These are phyloP conservation scores for Phytophthora megakarya DNA, from an alignment of 352 stramenopile genomes.

Conservation along the genomic window DNA sequence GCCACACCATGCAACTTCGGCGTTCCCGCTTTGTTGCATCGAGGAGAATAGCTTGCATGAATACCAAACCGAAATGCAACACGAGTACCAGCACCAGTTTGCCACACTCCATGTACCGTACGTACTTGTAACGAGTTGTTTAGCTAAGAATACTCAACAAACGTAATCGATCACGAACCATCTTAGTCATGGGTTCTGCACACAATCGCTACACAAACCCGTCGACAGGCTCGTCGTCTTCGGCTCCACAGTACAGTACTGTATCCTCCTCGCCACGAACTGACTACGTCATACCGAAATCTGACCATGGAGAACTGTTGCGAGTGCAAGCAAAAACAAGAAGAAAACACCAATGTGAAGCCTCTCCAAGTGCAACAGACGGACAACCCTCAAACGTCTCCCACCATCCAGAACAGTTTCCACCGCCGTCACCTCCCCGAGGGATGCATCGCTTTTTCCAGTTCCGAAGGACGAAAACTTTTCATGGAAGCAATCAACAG, in stretches of 20 bases:
- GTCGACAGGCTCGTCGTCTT: not conserved
- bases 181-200: constrained; percentile 15
- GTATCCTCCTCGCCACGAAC: constrained; percentile 5
- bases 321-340: not conserved
- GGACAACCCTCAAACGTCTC: constrained; percentile 17
- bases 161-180: constrained; percentile 12
- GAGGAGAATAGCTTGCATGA: not conserved
- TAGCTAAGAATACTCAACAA: not conserved
- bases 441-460: constrained; percentile 86
- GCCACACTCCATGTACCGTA: too few relatives aligned
- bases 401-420: constrained; percentile 64
- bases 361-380: constrained; percentile 31
- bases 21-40: not conserved
- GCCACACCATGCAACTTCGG: too few relatives aligned
- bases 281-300: not conserved
- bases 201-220: constrained; percentile 20
- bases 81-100: too few relatives aligned
- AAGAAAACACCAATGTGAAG: not conserved
- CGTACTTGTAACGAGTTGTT: too few relatives aligned
- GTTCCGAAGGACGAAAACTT: constrained; percentile 72
- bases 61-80: too few relatives aligned
- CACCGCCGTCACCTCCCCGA: constrained; percentile 81
- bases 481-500: constrained; percentile 84
- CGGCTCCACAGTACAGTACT: constrained; percentile 3
- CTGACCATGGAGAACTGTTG: not conserved